phyloP scores from a whole-genome alignment of 2,329 filamentous ascomycete species.

The Epichloe gansuensis region DNA sequence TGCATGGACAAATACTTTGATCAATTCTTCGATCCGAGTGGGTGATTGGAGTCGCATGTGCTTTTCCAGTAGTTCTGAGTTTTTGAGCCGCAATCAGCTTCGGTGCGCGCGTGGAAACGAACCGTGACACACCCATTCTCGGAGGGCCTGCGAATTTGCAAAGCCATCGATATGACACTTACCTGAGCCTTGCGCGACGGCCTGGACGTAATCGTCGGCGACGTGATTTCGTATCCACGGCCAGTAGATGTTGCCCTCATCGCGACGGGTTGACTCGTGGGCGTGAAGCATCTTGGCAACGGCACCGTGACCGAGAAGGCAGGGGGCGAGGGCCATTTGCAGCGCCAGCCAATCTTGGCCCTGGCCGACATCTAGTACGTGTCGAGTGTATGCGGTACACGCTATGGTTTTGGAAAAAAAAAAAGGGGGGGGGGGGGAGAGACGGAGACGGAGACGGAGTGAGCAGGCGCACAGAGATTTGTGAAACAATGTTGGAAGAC shows the following conservation, averaged over 20 bases:
- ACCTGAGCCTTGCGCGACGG: constrained; percentile 60
- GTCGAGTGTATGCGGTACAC: constrained; percentile 73
- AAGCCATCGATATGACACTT: constrained; percentile 15
- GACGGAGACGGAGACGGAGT: background rate
- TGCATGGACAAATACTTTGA: constrained; percentile 75
- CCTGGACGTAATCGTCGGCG: constrained; percentile 62
- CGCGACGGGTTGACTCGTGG: constrained; percentile 45
- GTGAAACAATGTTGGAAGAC: background rate
- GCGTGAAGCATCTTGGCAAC: constrained; percentile 60
- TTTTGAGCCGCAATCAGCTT: background rate
- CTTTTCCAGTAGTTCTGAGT: constrained; percentile 58
- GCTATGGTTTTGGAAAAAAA: constrained; percentile 25
- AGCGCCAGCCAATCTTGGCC: constrained; percentile 81
- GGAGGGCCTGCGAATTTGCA: background rate
- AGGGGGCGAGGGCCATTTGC: constrained; percentile 74
- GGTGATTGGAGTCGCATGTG: constrained; percentile 62
- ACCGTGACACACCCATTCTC: background rate
- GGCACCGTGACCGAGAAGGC: constrained; percentile 75
- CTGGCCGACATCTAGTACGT: constrained; percentile 78
- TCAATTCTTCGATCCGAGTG: constrained; percentile 64
- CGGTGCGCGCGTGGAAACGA: background rate
- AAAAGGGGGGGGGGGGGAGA: background rate
- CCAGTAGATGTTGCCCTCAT: constrained; percentile 62
- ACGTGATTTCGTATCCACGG: constrained; percentile 86
- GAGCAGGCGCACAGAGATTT: background rate